Evolutionary conservation across 1,139 yeast genomes (phyloP).

Genomic region (Lodderomyces orthopsilosis): DNA sequence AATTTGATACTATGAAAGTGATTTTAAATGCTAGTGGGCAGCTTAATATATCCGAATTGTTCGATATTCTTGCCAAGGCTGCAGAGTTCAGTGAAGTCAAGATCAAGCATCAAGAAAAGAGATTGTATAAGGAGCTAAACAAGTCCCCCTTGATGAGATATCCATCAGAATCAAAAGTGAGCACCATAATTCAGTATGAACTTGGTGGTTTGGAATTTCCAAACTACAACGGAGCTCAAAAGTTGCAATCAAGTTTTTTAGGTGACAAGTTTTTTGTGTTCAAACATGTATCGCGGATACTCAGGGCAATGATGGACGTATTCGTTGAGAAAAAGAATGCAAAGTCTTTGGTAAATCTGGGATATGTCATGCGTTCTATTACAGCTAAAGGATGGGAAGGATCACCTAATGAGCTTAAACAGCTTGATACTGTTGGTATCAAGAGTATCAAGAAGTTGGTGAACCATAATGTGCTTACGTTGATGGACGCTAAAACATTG

Average conservation of each 20-base stretch:
- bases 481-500: conserved; percentile 26
- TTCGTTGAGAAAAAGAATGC: conserved; percentile 38
- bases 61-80: conserved; percentile 29
- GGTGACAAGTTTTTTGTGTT: conserved; percentile 41
- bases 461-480: conserved; percentile 25
- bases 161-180: conserved; percentile 29
- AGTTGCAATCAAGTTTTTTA: conserved; percentile 33
- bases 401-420: conserved; percentile 38
- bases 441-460: conserved; percentile 35
- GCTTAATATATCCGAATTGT: conserved; percentile 19
- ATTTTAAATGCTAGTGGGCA: conserved; percentile 19
- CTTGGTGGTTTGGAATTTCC: conserved; percentile 48
- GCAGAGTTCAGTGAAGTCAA: conserved; percentile 37
- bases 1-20: conserved; percentile 38
- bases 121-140: conserved; percentile 40
- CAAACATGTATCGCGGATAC: conserved; percentile 36
- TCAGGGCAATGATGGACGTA: conserved; percentile 44
- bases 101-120: conserved; percentile 43
- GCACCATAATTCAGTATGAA: conserved; percentile 42
- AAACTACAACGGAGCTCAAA: conserved; percentile 32
- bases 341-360: conserved; percentile 30
- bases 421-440: conserved; percentile 42
- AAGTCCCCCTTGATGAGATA: conserved; percentile 31
- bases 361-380: conserved; percentile 35
- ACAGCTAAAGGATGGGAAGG: conserved; percentile 49